phyloP scores from a whole-genome alignment of 2,329 filamentous ascomycete genomes.

The Aureobasidium sp. region DNA sequence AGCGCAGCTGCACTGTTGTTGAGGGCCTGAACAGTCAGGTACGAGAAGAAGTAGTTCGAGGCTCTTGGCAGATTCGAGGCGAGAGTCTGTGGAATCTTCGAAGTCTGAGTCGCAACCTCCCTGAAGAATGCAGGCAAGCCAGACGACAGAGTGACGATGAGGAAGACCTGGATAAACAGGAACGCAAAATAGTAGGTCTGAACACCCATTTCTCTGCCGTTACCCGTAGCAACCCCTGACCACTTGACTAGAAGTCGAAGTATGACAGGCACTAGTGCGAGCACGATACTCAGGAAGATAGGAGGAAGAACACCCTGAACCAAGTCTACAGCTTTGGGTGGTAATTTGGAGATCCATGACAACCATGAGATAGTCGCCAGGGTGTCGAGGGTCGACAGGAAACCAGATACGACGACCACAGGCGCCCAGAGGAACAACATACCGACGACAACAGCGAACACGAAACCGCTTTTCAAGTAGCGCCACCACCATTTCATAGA shows the following conservation, averaged over 20 bases:
- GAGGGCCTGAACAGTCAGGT: constrained; percentile 91
- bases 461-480: constrained; percentile 61
- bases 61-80: constrained; percentile 74
- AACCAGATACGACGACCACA: constrained; percentile 79
- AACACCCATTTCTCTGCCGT: constrained; percentile 69
- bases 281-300: constrained; percentile 63
- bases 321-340: constrained; percentile 52
- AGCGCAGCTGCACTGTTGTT: constrained; percentile 84
- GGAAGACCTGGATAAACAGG: constrained; percentile 87
- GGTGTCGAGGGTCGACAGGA: constrained; percentile 66
- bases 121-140: constrained; percentile 59
- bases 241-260: constrained; percentile 62
- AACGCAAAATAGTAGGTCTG: constrained; percentile 92
- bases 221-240: constrained; percentile 75
- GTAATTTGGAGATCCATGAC: constrained; percentile 55
- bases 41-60: constrained; percentile 96
- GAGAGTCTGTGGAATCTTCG: constrained; percentile 60
- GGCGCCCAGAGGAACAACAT: constrained; percentile 87
- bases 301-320: constrained; percentile 84
- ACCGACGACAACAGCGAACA: constrained; percentile 55
- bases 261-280: constrained; percentile 72
- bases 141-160: constrained; percentile 80
- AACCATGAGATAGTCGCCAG: constrained; percentile 62
- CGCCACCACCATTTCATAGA: constrained; percentile 89
- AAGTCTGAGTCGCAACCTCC: constrained; percentile 55